These are phyloP conservation scores for Angomonas desouzai DNA, from an alignment of 208 protist genomes.

Conservation along the genomic window DNA sequence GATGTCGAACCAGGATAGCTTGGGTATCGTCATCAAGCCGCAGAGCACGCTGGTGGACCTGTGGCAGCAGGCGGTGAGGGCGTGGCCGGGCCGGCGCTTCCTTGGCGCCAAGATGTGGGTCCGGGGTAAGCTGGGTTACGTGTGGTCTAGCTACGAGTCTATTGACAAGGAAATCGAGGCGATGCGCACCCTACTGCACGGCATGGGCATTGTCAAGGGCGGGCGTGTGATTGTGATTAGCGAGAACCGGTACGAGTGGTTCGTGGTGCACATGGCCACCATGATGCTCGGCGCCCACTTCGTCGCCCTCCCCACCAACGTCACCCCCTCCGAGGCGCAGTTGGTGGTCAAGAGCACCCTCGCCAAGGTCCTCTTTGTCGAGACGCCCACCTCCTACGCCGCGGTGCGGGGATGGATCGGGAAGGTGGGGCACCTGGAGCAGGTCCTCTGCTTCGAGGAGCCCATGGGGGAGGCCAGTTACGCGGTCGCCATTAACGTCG, in stretches of 20 bases:
- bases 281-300: slow-evolving; percentile 88
- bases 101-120: slow-evolving; percentile 89
- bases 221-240: slow-evolving; percentile 85
- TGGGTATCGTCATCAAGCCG: slow-evolving; percentile 84
- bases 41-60: slow-evolving; percentile 85
- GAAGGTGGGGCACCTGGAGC: slow-evolving; percentile 69
- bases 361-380: slow-evolving; percentile 83
- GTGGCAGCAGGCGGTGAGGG: slow-evolving; percentile 80
- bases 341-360: slow-evolving; percentile 82
- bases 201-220: slow-evolving; percentile 81
- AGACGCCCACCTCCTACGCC: slow-evolving; percentile 70
- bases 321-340: slow-evolving; percentile 84
- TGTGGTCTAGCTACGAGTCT: slow-evolving; percentile 90
- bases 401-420: slow-evolving; percentile 81
- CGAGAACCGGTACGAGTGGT: slow-evolving; percentile 91
- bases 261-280: slow-evolving; percentile 85
- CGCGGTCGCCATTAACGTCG: slow-evolving; percentile 79
- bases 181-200: slow-evolving; percentile 74
- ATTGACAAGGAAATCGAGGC: slow-evolving; percentile 73
- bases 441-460: slow-evolving; percentile 89
- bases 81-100: slow-evolving; percentile 80
- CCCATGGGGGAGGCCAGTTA: slow-evolving; percentile 79
- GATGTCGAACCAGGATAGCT: slow-evolving; percentile 69
- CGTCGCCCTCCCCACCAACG: slow-evolving; percentile 84
- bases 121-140: slow-evolving; percentile 77